These are phyloP conservation scores for Effrenium voratum DNA, from an alignment of 73 alveolate species.

Conservation along the genomic window DNA sequence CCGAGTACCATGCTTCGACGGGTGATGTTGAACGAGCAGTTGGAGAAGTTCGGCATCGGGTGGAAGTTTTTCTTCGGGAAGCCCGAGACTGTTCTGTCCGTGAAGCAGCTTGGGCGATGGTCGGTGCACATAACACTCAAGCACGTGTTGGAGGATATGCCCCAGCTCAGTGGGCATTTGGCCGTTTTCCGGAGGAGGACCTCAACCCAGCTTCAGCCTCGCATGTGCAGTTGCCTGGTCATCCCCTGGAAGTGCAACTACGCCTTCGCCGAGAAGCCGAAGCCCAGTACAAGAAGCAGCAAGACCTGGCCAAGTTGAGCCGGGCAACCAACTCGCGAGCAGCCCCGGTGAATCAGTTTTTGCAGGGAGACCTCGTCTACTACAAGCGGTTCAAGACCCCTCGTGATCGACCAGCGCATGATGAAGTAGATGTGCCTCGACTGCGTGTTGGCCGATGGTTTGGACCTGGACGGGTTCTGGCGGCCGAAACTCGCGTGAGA, in stretches of 20 bases:
- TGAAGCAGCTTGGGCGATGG: neutral
- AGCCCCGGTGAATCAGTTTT: neutral
- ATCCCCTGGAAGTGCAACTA: neutral
- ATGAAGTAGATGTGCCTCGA: neutral
- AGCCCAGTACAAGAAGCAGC: no score
- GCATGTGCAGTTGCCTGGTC: neutral
- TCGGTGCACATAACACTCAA: slow-evolving; percentile 6
- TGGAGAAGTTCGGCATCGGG: neutral
- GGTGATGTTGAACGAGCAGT: slow-evolving; percentile 7
- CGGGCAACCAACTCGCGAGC: neutral
- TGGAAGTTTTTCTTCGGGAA: neutral
- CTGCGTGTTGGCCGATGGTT: neutral
- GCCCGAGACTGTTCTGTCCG: neutral
- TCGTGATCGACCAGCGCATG: neutral
- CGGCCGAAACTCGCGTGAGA: slow-evolving; percentile 1
- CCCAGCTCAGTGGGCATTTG: slow-evolving; percentile 30
- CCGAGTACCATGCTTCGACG: neutral
- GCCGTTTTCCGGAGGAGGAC: neutral
- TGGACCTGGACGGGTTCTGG: slow-evolving; percentile 29
- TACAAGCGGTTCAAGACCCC: slow-evolving; percentile 4
- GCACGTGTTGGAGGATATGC: neutral
- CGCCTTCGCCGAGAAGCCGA: neutral
- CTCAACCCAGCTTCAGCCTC: neutral
- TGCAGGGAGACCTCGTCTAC: neutral
- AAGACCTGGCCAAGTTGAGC: neutral